Evolutionary conservation across 1,139 yeast genomes (phyloP).

Genomic region (Suhomyces bolitotheri): DNA sequence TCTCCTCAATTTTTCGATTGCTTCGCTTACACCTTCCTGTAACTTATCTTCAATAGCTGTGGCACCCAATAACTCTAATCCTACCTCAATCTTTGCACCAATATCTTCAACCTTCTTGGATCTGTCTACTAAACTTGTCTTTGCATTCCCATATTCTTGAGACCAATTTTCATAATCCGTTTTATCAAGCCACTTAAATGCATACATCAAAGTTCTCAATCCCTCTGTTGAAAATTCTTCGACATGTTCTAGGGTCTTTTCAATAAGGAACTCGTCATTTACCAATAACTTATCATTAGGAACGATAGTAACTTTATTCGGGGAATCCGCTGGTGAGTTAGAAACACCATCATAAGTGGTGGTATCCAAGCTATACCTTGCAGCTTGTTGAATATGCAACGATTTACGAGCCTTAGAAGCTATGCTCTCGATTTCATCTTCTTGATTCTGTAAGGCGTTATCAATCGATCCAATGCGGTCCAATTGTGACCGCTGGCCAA

Average conservation of each 20-base stretch:
- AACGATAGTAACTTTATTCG: conserved; percentile 20
- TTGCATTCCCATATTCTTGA: conserved; percentile 67
- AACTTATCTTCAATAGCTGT: conserved; percentile 97
- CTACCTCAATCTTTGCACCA: conserved; percentile 70
- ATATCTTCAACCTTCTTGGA: conserved; percentile 64
- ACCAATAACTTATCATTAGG: conserved; percentile 64
- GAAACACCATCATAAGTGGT: conserved; percentile 1
- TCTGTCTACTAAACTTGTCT: conserved; percentile 71
- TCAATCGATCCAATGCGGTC: conserved; percentile 48
- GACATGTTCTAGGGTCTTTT: conserved; percentile 82
- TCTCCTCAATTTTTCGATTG: conserved; percentile 85
- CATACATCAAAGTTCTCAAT: conserved; percentile 81
- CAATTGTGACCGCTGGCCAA: conserved; percentile 18
- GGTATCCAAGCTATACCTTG: conserved; percentile 48
- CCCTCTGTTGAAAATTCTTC: conserved; percentile 97
- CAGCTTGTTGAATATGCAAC: conserved; percentile 59
- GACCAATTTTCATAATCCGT: conserved; percentile 69
- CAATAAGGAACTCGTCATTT: conserved; percentile 79
- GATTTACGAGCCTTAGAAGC: conserved; percentile 63
- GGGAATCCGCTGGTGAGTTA: not conserved
- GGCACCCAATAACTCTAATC: conserved; percentile 76
- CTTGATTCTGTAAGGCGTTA: conserved; percentile 52
- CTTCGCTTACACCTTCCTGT: conserved; percentile 93
- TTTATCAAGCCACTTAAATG: conserved; percentile 68
- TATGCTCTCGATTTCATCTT: conserved; percentile 56